These are phyloP conservation scores for Austroboletus rostrupii DNA, from an alignment of 1,284 basidiomycete species.

Conservation along the genomic window DNA sequence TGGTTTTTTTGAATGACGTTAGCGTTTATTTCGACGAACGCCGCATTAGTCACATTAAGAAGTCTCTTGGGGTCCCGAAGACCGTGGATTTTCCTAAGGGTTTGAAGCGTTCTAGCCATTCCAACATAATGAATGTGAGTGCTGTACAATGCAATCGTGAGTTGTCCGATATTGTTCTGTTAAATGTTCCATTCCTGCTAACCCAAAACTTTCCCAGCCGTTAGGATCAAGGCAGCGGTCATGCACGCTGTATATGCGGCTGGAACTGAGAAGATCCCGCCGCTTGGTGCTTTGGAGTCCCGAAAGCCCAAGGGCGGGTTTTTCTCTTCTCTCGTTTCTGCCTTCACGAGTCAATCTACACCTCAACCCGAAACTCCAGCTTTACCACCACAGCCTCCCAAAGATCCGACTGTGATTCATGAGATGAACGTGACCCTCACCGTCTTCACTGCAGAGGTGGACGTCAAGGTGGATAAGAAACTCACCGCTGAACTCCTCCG, in stretches of 20 bases:
- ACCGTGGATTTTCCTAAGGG: conserved; percentile 46
- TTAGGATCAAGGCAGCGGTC: conserved; percentile 80
- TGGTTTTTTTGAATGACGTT: conserved; percentile 76
- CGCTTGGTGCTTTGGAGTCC: conserved; percentile 34
- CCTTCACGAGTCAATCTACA: conserved; percentile 46
- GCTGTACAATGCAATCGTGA: conserved; percentile 21
- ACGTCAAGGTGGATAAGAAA: conserved; percentile 70
- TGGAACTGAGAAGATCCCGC: conserved; percentile 59
- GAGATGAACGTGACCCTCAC: conserved; percentile 72
- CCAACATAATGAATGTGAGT: conserved; percentile 22
- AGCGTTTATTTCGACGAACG: conserved; percentile 79
- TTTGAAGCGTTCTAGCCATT: conserved; percentile 19
- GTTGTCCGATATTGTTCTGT: neutral
- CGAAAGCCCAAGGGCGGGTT: conserved; percentile 51
- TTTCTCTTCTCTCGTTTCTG: conserved; percentile 76
- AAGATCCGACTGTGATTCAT: conserved; percentile 56
- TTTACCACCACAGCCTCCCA: conserved; percentile 34
- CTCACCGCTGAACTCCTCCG: conserved; percentile 80
- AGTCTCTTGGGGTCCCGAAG: conserved; percentile 59
- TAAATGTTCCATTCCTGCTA: neutral
- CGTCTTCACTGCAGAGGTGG: conserved; percentile 80
- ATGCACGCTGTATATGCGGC: conserved; percentile 78
- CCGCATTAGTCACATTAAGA: conserved; percentile 72
- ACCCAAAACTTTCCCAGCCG: conserved; percentile 37
- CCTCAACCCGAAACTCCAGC: conserved; percentile 32